A percentile compares a stretch with the other conserved stretches of the same genome.
phyloP scores from a whole-genome alignment of 2,329 filamentous ascomycete genomes.

The Blastomyces silverae region DNA sequence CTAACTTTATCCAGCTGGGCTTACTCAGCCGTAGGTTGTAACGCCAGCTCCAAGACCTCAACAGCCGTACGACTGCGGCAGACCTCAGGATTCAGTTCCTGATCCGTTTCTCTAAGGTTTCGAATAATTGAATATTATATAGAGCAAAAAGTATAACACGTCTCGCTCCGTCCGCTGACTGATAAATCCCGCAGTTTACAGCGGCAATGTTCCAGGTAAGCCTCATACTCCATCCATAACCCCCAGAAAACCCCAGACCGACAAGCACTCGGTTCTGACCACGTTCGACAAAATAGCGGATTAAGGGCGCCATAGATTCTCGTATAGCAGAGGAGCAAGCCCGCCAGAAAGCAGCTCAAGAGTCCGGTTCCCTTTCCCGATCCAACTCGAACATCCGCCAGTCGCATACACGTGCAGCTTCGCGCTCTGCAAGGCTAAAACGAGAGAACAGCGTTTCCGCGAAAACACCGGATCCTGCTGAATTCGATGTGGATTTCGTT shows the following conservation, averaged over 20 bases:
- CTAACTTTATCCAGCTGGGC: too few species aligned
- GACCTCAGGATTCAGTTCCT: not conserved
- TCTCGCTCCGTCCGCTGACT: not conserved
- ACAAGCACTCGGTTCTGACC: constrained; percentile 5
- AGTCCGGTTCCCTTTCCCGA: constrained; percentile 35
- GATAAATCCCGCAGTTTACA: not conserved
- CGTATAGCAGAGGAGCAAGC: constrained; percentile 89
- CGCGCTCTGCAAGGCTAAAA: constrained; percentile 30
- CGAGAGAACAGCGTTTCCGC: constrained; percentile 41
- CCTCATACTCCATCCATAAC: not conserved
- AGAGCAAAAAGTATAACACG: not conserved
- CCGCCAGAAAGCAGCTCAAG: constrained; percentile 55
- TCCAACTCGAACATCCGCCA: constrained; percentile 37
- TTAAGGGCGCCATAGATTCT: constrained; percentile 77
- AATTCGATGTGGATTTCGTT: constrained; percentile 80
- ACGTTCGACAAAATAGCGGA: constrained; percentile 49
- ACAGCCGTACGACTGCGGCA: not conserved
- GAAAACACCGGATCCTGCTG: constrained; percentile 68
- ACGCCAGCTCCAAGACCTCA: too few species aligned
- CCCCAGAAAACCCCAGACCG: constrained; percentile 8
- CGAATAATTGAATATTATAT: not conserved
- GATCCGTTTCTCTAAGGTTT: not conserved
- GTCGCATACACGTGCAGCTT: constrained; percentile 18
- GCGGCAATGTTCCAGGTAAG: constrained; percentile 31
- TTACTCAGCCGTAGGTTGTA: too few species aligned